Percentiles rank a stretch among this genome's conserved stretches.
These are phyloP conservation scores for Mycena indigotica DNA, from an alignment of 768 basidiomycete species.

Conservation along the genomic window DNA sequence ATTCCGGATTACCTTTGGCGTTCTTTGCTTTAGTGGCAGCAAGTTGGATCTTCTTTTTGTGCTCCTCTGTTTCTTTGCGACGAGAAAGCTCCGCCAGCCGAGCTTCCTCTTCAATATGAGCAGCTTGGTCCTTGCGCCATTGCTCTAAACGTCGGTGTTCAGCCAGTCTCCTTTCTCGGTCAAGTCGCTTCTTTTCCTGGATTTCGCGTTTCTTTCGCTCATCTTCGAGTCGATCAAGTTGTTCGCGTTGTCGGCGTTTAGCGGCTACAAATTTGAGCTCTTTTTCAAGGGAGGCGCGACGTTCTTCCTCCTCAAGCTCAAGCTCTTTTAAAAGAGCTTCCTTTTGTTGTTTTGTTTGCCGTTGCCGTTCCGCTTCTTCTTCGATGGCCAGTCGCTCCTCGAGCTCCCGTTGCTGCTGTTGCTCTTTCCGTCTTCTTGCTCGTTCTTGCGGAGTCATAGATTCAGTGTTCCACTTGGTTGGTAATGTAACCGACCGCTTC, in stretches of 20 bases:
- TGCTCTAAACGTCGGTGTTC: conserved; percentile 53
- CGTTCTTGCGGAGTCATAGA: conserved; percentile 24
- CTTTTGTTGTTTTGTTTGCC: conserved; percentile 42
- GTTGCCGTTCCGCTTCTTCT: conserved; percentile 49
- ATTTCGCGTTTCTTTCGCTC: conserved; percentile 45
- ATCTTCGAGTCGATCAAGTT: conserved; percentile 48
- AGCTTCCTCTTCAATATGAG: conserved; percentile 46
- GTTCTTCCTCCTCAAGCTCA: conserved; percentile 45
- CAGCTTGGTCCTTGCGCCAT: conserved; percentile 54
- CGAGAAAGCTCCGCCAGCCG: conserved; percentile 47
- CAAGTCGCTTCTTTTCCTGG: conserved; percentile 48
- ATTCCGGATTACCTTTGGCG: conserved; percentile 34
- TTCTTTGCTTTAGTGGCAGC: conserved; percentile 46
- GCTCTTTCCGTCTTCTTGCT: conserved; percentile 26
- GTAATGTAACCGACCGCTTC: conserved; percentile 19
- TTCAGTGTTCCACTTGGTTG: conserved; percentile 20
- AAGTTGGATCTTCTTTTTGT: conserved; percentile 49
- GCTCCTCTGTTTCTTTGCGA: conserved; percentile 43
- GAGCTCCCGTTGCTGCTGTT: conserved; percentile 34
- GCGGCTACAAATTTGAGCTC: conserved; percentile 41
- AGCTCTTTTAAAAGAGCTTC: conserved; percentile 44
- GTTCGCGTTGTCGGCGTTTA: conserved; percentile 41
- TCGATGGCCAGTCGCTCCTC: conserved; percentile 46
- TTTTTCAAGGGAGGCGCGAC: conserved; percentile 41
- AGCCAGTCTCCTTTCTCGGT: conserved; percentile 51